These are phyloP conservation scores for Xylaria scruposa DNA, from an alignment of 495 filamentous ascomycete species.

Conservation along the genomic window DNA sequence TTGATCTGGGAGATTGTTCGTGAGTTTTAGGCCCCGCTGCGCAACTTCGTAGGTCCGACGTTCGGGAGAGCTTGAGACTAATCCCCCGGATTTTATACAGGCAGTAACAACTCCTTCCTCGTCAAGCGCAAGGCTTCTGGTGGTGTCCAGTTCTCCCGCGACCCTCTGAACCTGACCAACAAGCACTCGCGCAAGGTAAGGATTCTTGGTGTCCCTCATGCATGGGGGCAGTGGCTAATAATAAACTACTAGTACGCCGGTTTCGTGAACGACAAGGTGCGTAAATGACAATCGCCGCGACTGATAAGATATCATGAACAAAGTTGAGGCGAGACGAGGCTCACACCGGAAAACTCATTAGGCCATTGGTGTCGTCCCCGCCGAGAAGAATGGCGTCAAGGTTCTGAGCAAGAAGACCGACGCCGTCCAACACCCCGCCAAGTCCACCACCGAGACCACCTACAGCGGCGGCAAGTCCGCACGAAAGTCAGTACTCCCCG, in stretches of 20 bases:
- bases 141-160: slow-evolving; percentile 86
- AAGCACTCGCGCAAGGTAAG: slow-evolving; percentile 88
- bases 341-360: slow-evolving; percentile 48
- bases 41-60: background rate
- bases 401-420: slow-evolving; percentile 85
- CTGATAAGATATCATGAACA: slow-evolving; percentile 21
- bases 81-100: slow-evolving; percentile 50
- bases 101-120: slow-evolving; percentile 81
- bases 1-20: slow-evolving; percentile 90
- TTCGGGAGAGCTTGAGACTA: slow-evolving; percentile 9
- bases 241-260: slow-evolving; percentile 72
- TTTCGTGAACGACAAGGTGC: slow-evolving; percentile 92
- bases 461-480: slow-evolving; percentile 71
- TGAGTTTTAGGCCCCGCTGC: slow-evolving; percentile 55
- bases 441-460: slow-evolving; percentile 65
- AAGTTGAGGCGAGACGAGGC: slow-evolving; percentile 17
- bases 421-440: slow-evolving; percentile 70
- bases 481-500: slow-evolving; percentile 74
- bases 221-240: slow-evolving; percentile 40
- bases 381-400: slow-evolving; percentile 71
- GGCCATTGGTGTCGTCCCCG: slow-evolving; percentile 79
- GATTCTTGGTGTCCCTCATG: background rate
- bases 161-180: slow-evolving; percentile 91
- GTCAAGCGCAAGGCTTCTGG: slow-evolving; percentile 82
- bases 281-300: slow-evolving; percentile 25